Evolutionary conservation across 129 eudicot genomes (phyloP), one percentile per base, ranked within the genome.

Genomic region (Artemisia argyi): DNA sequence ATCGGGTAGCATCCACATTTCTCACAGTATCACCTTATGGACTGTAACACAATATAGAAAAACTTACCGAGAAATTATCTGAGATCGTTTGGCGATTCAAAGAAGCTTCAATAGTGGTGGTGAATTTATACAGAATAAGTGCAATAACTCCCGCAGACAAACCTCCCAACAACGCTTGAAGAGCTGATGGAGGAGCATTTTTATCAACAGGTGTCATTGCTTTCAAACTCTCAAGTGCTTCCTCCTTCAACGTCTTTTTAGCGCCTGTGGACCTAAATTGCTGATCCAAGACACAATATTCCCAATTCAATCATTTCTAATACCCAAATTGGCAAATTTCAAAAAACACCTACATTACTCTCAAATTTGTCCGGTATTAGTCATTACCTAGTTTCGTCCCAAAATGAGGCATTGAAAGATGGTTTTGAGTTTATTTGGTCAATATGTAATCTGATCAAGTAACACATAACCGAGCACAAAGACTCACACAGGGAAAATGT

Each of bases 71-170:
- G 70, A 75, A 88, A 71, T 77, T 85, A 69, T 95, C 99, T 0
- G 99, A 82, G 68, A 95, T 76, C 1, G 94, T 75, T 73, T 90
- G 99, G 56, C 97, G 91, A 80, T 86, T 91, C 26, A 95, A 86
- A 79, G 94, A 63, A 35, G 89, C 88, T 84, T 95, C 99, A 18
- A 95, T 69, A 30, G 97, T 95, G 57, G 89, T 78, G 14, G 99
- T 83, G 69, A 64, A 95, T 69, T 95, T 95, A 78, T 88, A 95
- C 61, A 95, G 94, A 72, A 95, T 80, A 42, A 95, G 71, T 3
- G 99, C 96, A 71, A 95, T 88, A 5, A 86, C 85, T 20, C 90
- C 99, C 1, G 99, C 99, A 5, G 99, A 73, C 39, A 95, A 50
- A 47, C 94, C 96, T 26, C 99, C 99, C 39, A 91, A 44, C 82